These are phyloP conservation scores for Alternaria hordeiaustralica DNA, from an alignment of 2,329 filamentous ascomycete genomes.

Conservation along the genomic window DNA sequence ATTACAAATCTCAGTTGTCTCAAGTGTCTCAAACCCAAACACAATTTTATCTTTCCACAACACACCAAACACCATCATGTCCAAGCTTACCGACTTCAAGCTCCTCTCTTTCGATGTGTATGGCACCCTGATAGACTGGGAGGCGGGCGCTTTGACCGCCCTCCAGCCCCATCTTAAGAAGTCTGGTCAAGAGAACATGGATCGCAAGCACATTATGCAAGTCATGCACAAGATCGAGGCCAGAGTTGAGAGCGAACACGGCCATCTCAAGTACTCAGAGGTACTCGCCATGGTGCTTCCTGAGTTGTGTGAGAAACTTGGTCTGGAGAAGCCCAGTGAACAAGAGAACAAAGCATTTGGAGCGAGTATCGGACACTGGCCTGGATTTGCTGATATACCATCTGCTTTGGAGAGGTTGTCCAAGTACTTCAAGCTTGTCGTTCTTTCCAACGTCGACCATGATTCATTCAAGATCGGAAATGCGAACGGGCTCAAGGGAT, in stretches of 20 bases:
- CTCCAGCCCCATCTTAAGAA: constrained; percentile 59
- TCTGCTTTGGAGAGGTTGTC: constrained; percentile 59
- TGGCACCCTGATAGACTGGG: constrained; percentile 81
- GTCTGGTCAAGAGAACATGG: constrained; percentile 27
- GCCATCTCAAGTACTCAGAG: constrained; percentile 65
- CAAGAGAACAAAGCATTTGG: constrained; percentile 59
- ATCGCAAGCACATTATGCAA: constrained; percentile 41
- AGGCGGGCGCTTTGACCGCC: constrained; percentile 65
- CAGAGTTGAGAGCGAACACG: constrained; percentile 60
- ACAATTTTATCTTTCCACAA: background rate
- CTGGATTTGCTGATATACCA: constrained; percentile 64
- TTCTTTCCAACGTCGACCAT: constrained; percentile 67
- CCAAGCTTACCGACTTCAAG: constrained; percentile 51
- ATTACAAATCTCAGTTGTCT: background rate
- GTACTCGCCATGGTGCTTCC: constrained; percentile 62
- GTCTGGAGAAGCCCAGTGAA: constrained; percentile 46
- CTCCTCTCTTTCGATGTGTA: constrained; percentile 79
- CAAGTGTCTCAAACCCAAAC: background rate
- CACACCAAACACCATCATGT: constrained; percentile 25
- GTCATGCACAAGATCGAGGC: constrained; percentile 57
- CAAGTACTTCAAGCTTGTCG: constrained; percentile 63
- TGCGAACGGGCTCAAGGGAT: constrained; percentile 58
- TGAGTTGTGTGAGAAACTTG: constrained; percentile 55
- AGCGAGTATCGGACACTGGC: constrained; percentile 60
- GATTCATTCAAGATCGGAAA: constrained; percentile 59